These are phyloP conservation scores for Colletotrichum caudatum DNA, from an alignment of 2,329 filamentous ascomycete species.

Conservation along the genomic window DNA sequence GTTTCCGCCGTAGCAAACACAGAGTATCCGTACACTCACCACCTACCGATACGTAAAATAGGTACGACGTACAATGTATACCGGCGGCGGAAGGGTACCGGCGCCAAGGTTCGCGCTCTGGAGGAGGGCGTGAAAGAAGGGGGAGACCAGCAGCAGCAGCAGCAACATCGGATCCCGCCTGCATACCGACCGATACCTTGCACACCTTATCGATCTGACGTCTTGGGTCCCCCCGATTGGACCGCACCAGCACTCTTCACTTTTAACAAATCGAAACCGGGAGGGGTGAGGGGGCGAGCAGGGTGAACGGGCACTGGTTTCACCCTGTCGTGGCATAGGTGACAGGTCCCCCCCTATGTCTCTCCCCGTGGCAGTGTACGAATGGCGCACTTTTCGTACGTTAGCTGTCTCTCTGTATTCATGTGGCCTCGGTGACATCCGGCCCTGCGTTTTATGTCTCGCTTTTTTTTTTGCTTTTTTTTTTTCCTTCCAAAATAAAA, in stretches of 20 bases:
- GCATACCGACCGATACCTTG: neutral
- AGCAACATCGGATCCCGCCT: neutral
- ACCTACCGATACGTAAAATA: no score
- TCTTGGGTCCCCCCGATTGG: neutral
- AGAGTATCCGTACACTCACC: no score
- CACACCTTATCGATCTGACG: slow-evolving; percentile 31
- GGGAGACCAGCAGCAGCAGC: neutral
- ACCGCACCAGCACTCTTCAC: neutral
- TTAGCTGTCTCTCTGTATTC: neutral
- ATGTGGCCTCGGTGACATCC: neutral
- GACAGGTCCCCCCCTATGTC: neutral
- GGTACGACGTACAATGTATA: no score
- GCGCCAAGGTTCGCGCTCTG: slow-evolving; percentile 13
- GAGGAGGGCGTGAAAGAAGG: neutral
- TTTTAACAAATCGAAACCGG: neutral
- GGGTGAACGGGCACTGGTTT: neutral
- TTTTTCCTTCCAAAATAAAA: no score
- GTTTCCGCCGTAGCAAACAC: slow-evolving; percentile 1
- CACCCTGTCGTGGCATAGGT: neutral
- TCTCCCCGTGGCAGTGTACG: no score
- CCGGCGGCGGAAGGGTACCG: slow-evolving; percentile 2
- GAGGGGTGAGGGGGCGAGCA: no score
- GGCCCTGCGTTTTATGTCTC: neutral
- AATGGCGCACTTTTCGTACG: neutral
- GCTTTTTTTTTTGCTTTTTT: neutral